Evolutionary conservation across 2,329 filamentous ascomycete species (phyloP).

Genomic region (Ampelomyces quisqualis): DNA sequence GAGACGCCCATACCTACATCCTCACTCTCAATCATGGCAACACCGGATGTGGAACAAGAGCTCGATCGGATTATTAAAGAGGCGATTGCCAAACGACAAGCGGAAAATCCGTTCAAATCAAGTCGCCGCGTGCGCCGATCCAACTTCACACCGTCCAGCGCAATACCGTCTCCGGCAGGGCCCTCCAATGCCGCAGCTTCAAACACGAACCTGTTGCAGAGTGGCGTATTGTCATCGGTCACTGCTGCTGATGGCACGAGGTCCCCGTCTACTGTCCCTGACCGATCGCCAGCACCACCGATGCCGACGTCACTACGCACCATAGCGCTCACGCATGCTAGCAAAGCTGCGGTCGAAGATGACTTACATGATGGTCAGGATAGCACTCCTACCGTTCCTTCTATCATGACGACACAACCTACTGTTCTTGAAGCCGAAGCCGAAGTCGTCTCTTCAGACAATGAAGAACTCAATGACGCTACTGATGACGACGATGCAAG

Average conservation of each 20-base stretch:
- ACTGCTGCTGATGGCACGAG: constrained; percentile 27
- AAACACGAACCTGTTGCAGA: too few species aligned
- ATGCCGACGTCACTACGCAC: constrained; percentile 32
- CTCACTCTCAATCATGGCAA: constrained; percentile 19
- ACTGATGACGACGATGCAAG: constrained; percentile 22
- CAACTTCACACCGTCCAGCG: constrained; percentile 4
- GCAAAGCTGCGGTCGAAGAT: constrained; percentile 7
- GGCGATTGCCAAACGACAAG: constrained; percentile 7
- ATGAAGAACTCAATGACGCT: constrained; percentile 22
- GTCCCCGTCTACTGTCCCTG: constrained; percentile 40
- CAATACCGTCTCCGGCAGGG: neutral
- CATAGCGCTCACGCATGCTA: constrained; percentile 22
- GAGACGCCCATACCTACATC: constrained; percentile 16
- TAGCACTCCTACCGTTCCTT: neutral
- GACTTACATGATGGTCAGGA: constrained; percentile 2
- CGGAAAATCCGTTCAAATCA: constrained; percentile 16
- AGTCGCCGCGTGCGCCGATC: constrained; percentile 5
- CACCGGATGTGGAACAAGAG: constrained; percentile 8
- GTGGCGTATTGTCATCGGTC: too few species aligned
- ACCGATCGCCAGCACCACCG: constrained; percentile 25
- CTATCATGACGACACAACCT: constrained; percentile 3
- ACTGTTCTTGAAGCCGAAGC: neutral
- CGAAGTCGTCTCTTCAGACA: constrained; percentile 5
- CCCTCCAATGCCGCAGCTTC: too few species aligned
- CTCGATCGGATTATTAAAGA: constrained; percentile 13